Evolutionary conservation across 805 yeast species (phyloP).

Genomic region (Starmerella sirachaensis): DNA sequence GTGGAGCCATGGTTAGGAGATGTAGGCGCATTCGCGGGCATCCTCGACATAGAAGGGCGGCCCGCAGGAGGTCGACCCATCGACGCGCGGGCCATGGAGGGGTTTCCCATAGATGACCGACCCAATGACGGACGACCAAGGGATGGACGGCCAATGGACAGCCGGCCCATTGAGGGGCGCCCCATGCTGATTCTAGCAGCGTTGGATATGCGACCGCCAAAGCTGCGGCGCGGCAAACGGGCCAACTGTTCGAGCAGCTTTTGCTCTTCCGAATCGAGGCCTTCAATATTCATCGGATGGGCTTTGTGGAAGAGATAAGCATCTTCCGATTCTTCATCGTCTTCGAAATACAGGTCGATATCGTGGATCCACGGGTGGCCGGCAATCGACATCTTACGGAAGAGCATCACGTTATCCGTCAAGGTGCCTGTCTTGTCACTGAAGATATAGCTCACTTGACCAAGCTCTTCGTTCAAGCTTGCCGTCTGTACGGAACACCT

Average conservation of each 20-base stretch:
- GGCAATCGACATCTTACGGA: slow-evolving; percentile 73
- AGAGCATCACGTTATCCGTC: slow-evolving; percentile 89
- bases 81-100: slow-evolving; percentile 2
- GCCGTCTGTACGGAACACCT: slow-evolving; percentile 95
- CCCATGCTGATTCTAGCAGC: slow-evolving; percentile 9
- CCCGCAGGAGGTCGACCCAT: slow-evolving; percentile 1
- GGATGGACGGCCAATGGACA: slow-evolving; percentile 9
- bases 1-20: neutral
- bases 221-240: slow-evolving; percentile 20
- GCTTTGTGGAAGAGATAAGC: slow-evolving; percentile 24
- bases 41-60: neutral
- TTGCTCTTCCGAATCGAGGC: slow-evolving; percentile 12
- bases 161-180: slow-evolving; percentile 9
- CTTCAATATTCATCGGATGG: slow-evolving; percentile 8
- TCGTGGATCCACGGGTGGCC: slow-evolving; percentile 89
- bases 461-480: slow-evolving; percentile 87
- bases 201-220: slow-evolving; percentile 19
- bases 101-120: slow-evolving; percentile 2
- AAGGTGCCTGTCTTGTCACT: slow-evolving; percentile 96
- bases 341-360: slow-evolving; percentile 36
- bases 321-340: slow-evolving; percentile 18
- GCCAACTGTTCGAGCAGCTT: slow-evolving; percentile 21
- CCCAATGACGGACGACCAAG: slow-evolving; percentile 10
- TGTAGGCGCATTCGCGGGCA: neutral
- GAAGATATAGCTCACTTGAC: slow-evolving; percentile 89